These are phyloP conservation scores for Bruguiera parviflora DNA, from an alignment of 345 rosid genomes.

Conservation along the genomic window DNA sequence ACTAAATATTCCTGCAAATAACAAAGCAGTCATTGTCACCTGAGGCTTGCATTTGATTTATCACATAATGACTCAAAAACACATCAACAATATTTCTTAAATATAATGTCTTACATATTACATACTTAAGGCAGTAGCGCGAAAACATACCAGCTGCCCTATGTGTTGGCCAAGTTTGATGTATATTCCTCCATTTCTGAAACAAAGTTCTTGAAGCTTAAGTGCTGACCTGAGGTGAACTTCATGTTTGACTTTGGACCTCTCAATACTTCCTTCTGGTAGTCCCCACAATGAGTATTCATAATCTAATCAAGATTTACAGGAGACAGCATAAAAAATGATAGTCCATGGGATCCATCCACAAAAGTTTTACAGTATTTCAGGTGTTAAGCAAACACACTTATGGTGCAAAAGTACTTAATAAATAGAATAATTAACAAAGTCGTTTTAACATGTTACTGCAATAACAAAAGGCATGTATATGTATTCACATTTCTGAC, in stretches of 20 bases:
- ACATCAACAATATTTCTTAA: not conserved
- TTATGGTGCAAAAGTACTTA: not conserved
- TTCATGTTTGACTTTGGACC: slow-evolving; percentile 63
- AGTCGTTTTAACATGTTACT: not conserved
- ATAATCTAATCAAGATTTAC: slow-evolving; percentile 51
- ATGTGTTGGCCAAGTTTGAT: slow-evolving; percentile 96
- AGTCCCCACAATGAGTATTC: slow-evolving; percentile 77
- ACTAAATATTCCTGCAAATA: slow-evolving; percentile 68
- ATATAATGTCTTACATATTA: not conserved
- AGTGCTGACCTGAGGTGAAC: slow-evolving; percentile 88
- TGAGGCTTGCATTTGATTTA: not conserved
- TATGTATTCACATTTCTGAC: too few relatives aligned
- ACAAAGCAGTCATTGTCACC: not conserved
- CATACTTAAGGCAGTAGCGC: slow-evolving; percentile 16
- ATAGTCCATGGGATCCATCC: not conserved
- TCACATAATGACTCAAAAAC: not conserved
- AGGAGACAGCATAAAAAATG: not conserved
- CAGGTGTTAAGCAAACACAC: not conserved
- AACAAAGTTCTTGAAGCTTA: slow-evolving; percentile 89
- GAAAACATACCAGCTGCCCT: slow-evolving; percentile 68
- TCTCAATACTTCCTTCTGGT: slow-evolving; percentile 77
- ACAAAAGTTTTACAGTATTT: not conserved
- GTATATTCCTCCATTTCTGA: slow-evolving; percentile 87
- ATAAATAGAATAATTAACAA: not conserved
- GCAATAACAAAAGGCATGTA: too few relatives aligned